Conservation (phyloP, 768 basidiomycete species). For the Collybiopsis confluens region DNA sequence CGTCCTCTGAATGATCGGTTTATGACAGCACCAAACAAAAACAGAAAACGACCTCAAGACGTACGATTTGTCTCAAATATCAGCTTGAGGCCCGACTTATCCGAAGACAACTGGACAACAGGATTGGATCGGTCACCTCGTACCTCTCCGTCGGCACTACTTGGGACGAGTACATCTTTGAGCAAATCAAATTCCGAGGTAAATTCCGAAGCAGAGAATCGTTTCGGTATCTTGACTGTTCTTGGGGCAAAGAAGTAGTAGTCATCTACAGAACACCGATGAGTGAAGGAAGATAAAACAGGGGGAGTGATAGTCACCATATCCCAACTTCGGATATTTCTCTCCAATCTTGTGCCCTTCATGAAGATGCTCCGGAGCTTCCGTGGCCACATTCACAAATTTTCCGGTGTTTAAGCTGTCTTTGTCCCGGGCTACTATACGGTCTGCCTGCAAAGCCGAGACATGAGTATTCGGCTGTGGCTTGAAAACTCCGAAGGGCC, state of each 20-base stretch:
- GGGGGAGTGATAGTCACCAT: slow-evolving; percentile 39
- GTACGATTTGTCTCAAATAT: slow-evolving; percentile 68
- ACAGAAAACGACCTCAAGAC: slow-evolving; percentile 20
- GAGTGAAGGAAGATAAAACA: not conserved
- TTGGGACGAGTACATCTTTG: slow-evolving; percentile 31
- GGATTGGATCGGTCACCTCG: slow-evolving; percentile 31
- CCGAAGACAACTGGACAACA: slow-evolving; percentile 50
- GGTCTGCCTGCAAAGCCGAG: slow-evolving; percentile 38
- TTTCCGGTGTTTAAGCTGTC: slow-evolving; percentile 50
- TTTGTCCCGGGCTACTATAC: slow-evolving; percentile 47
- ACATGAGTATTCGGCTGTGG: too few relatives aligned
- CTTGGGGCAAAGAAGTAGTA: slow-evolving; percentile 50
- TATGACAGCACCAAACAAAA: not conserved
- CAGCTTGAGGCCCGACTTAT: slow-evolving; percentile 55
- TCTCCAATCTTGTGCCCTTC: slow-evolving; percentile 51
- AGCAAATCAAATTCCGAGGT: slow-evolving; percentile 41
- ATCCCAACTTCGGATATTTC: slow-evolving; percentile 51
- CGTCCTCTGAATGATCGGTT: slow-evolving; percentile 44
- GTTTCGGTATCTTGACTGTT: slow-evolving; percentile 38
- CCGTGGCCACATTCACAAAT: slow-evolving; percentile 37
- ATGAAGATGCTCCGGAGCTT: slow-evolving; percentile 47
- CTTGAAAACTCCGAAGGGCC: too few relatives aligned
- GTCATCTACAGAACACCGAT: slow-evolving; percentile 42
- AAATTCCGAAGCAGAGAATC: slow-evolving; percentile 41
- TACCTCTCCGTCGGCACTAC: not conserved